A percentile compares a stretch with the other conserved stretches of the same genome.
phyloP scores from a whole-genome alignment of 2,329 filamentous ascomycete genomes.

The Penicillium sp. region DNA sequence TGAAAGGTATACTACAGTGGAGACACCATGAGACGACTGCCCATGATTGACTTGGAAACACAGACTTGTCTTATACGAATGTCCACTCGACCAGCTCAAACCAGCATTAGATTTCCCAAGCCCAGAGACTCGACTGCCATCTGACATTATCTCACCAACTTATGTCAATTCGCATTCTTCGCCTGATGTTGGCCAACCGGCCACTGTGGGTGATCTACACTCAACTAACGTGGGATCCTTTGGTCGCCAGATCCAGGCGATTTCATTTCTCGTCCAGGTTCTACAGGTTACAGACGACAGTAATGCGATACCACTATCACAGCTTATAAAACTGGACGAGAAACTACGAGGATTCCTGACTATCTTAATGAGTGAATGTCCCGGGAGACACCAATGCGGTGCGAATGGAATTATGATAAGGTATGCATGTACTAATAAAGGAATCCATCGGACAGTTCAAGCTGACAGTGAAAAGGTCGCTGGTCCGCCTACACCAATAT shows the following conservation, averaged over 20 bases:
- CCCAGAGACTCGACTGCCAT: background rate
- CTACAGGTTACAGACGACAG: background rate
- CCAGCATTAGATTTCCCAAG: background rate
- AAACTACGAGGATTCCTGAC: background rate
- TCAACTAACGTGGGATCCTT: background rate
- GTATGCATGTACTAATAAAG: background rate
- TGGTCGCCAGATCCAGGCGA: slow-evolving; percentile 2
- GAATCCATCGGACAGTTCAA: background rate
- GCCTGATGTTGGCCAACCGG: background rate
- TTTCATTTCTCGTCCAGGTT: background rate
- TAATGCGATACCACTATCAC: background rate
- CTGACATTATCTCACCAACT: background rate
- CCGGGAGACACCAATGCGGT: background rate
- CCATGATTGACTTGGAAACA: background rate
- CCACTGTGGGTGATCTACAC: background rate
- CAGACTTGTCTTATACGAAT: background rate
- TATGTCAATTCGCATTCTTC: background rate
- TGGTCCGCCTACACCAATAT: slow-evolving; percentile 1
- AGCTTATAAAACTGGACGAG: background rate
- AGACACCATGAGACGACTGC: background rate
- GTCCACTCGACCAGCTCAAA: background rate
- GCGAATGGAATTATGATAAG: slow-evolving; percentile 2
- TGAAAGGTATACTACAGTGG: background rate
- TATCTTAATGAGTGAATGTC: background rate
- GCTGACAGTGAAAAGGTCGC: background rate